Evolutionary conservation across 495 filamentous ascomycete species (phyloP).

Genomic region (Neurospora sp.): DNA sequence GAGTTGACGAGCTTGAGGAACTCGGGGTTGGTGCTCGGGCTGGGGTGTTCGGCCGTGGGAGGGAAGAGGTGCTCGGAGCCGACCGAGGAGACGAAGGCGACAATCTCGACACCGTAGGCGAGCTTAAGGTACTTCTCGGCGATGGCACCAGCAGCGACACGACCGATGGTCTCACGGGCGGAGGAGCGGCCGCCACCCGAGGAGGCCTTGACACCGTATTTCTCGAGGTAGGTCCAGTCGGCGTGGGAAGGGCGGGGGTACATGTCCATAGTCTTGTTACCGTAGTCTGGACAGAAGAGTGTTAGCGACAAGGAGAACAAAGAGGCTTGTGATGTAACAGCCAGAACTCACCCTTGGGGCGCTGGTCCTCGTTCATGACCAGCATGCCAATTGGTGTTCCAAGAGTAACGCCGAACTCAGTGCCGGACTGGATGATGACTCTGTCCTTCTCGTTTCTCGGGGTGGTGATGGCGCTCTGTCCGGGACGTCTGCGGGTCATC

Average conservation of each 20-base stretch:
- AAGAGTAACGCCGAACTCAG: constrained; percentile 83
- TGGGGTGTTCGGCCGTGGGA: constrained; percentile 63
- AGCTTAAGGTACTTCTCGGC: constrained; percentile 85
- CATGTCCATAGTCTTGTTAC: constrained; percentile 78
- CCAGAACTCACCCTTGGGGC: constrained; percentile 50
- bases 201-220: constrained; percentile 92
- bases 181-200: constrained; percentile 87
- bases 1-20: constrained; percentile 68
- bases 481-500: constrained; percentile 82
- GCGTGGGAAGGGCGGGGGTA: constrained; percentile 91
- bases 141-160: constrained; percentile 90
- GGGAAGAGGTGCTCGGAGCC: constrained; percentile 78
- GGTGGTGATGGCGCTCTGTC: constrained; percentile 83
- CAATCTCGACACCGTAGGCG: constrained; percentile 78
- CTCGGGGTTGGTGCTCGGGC: constrained; percentile 66
- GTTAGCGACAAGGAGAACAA: background rate
- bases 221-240: constrained; percentile 94
- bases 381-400: constrained; percentile 86
- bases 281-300: constrained; percentile 56
- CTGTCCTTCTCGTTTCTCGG: constrained; percentile 88
- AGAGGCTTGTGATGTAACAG: background rate
- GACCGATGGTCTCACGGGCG: constrained; percentile 87
- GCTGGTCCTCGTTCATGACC: constrained; percentile 85
- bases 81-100: constrained; percentile 82
- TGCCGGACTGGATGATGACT: constrained; percentile 89